Evolutionary conservation across 306 rosid genomes (phyloP), one percentile per base, ranked within the genome.

Genomic region (Pyrus bretschneideri): DNA sequence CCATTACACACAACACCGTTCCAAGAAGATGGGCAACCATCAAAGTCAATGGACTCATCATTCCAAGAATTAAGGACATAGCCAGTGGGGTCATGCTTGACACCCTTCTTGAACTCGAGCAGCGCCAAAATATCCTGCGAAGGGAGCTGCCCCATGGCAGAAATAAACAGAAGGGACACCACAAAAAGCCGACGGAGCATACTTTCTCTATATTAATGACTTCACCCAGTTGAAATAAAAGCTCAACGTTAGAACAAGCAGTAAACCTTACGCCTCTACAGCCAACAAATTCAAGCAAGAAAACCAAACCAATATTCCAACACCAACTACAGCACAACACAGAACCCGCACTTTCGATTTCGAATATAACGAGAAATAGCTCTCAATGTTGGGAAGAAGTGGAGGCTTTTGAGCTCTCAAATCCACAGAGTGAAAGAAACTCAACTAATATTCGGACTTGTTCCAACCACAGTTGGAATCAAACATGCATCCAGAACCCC

Each of bases 11-110:
- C 81, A 77, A 96, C 83, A 22, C 99, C 99, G 81, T 92, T 89
- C 99, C 99, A 96, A 29, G 98, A 93, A 88, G 97, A 82, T 44
- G 99, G 99, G 69, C 99, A 96, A 70, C 99, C 99, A 88, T 96
- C 63, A 52, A 92, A 96, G 84, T 96, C 99, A 70, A 96, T 92
- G 65, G 99, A 96, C 79, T 92, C 99, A 55, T 96, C 99, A 78
- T 92, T 96, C 99, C 99, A 96, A 15, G 99, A 96, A 82, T 70
- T 88, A 60, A 92, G 81, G 23, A 96, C 97, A 89, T 82, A 91
- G 29, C 97, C 94, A 44, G 91, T 88, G 45, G 99, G 99, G 79
- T 96, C 99, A 83, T 91, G 97, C 90, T 92, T 96, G 80, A 96
- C 79, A 60, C 91, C 86, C 89, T 89, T 96, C 91, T 91, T 92